Conservation (phyloP, 371 early-diverging fungal genomes). For the Mucor circinelloides region DNA sequence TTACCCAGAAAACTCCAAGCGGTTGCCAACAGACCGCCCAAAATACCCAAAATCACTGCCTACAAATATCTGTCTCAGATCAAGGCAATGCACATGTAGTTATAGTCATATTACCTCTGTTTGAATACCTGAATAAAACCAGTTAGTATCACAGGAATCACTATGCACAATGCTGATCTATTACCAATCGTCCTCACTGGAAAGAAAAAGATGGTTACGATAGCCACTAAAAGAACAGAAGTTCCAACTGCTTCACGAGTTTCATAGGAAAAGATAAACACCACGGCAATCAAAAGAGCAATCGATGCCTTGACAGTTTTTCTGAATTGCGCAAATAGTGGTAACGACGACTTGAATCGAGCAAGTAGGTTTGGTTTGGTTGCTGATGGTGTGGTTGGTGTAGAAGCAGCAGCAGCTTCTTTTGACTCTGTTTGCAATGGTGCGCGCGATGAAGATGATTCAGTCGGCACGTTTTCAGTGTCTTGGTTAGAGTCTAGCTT, state of each 20-base stretch:
- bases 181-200: constrained; percentile 30
- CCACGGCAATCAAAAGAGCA: constrained; percentile 30
- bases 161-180: background rate
- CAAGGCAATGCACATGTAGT: background rate
- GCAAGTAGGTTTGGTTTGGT: background rate
- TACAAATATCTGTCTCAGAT: background rate
- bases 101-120: constrained; percentile 14
- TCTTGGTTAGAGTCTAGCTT: background rate
- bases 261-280: constrained; percentile 23
- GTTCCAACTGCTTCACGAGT: constrained; percentile 8
- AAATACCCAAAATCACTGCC: constrained; percentile 34
- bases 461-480: background rate
- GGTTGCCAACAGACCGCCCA: constrained; percentile 30
- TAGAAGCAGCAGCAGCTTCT: background rate
- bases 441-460: background rate
- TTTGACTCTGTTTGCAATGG: background rate
- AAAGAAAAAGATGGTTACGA: constrained; percentile 27
- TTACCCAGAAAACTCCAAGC: constrained; percentile 37
- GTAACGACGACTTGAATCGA: constrained; percentile 10
- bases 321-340: constrained; percentile 29
- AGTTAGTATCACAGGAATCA: background rate
- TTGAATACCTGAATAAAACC: constrained; percentile 10
- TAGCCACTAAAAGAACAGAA: constrained; percentile 13
- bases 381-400: background rate
- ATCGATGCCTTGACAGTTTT: constrained; percentile 40